Evolutionary conservation across 805 yeast genomes (phyloP).

Genomic region (Monosporozyma siamensis): DNA sequence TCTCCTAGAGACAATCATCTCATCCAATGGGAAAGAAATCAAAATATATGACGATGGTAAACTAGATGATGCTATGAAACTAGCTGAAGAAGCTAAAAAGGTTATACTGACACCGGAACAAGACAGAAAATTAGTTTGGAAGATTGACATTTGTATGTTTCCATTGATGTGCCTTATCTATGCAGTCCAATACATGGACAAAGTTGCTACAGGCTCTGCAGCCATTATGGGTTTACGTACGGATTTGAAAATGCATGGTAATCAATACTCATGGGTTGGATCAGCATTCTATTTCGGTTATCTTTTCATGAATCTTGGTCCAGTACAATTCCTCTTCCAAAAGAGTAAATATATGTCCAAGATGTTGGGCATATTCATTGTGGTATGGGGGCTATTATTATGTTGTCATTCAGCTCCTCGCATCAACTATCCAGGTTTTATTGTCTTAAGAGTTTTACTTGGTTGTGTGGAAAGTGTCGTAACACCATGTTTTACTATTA

Average conservation of each 20-base stretch:
- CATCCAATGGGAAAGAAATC: conserved; percentile 22
- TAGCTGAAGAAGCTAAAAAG: conserved; percentile 31
- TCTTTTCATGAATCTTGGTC: conserved; percentile 41
- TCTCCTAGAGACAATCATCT: conserved; percentile 12
- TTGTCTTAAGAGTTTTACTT: conserved; percentile 40
- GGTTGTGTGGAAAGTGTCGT: conserved; percentile 47
- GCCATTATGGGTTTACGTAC: conserved; percentile 42
- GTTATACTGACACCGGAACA: conserved; percentile 27
- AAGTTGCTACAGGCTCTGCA: conserved; percentile 42
- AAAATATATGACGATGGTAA: conserved; percentile 31
- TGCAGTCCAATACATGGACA: conserved; percentile 53
- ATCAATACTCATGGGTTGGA: conserved; percentile 46
- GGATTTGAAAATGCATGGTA: conserved; percentile 37
- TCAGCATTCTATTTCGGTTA: conserved; percentile 59
- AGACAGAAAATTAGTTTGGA: conserved; percentile 34
- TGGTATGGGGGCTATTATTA: conserved; percentile 56
- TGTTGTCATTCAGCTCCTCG: conserved; percentile 43
- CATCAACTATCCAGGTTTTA: conserved; percentile 35
- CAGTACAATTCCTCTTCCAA: conserved; percentile 34
- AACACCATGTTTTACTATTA: conserved; percentile 47
- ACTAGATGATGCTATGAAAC: conserved; percentile 39
- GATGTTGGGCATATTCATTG: conserved; percentile 37
- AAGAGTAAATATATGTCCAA: conserved; percentile 45
- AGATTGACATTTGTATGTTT: conserved; percentile 42
- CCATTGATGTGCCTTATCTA: conserved; percentile 43